These are phyloP conservation scores for Talaromyces adpressus DNA, from an alignment of 495 filamentous ascomycete species.

Conservation along the genomic window DNA sequence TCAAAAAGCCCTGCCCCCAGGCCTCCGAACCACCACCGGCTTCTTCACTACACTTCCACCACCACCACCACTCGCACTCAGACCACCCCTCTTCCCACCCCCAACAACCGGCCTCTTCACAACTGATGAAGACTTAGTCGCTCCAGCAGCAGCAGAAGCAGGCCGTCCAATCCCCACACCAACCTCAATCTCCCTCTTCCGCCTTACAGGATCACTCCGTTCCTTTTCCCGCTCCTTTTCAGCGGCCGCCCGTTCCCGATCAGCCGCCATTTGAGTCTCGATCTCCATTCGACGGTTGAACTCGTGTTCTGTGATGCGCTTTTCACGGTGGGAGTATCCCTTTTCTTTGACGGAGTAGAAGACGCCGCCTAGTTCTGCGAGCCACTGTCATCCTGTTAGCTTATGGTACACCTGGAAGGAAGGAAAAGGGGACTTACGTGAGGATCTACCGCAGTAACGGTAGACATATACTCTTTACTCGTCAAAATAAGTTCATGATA, in stretches of 20 bases:
- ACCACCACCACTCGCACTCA: slow-evolving; percentile 36
- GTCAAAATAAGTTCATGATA: slow-evolving; percentile 98
- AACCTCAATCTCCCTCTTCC: slow-evolving; percentile 34
- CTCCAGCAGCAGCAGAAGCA: background rate
- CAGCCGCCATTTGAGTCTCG: slow-evolving; percentile 85
- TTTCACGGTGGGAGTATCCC: slow-evolving; percentile 84
- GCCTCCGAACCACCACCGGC: slow-evolving; percentile 46
- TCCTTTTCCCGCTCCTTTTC: slow-evolving; percentile 50
- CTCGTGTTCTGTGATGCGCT: slow-evolving; percentile 84
- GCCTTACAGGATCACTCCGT: slow-evolving; percentile 26
- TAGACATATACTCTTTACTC: slow-evolving; percentile 97
- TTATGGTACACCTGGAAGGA: background rate
- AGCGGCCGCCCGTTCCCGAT: slow-evolving; percentile 56
- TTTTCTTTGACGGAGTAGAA: slow-evolving; percentile 99
- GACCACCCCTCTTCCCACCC: slow-evolving; percentile 31
- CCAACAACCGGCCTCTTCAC: slow-evolving; percentile 33
- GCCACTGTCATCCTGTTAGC: slow-evolving; percentile 49
- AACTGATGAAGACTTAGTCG: slow-evolving; percentile 13
- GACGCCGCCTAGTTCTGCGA: slow-evolving; percentile 96
- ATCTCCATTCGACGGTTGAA: slow-evolving; percentile 96
- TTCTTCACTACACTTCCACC: slow-evolving; percentile 52
- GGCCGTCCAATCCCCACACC: slow-evolving; percentile 14
- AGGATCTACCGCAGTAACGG: slow-evolving; percentile 92
- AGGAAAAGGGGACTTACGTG: slow-evolving; percentile 43
- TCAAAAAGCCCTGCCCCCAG: slow-evolving; percentile 29